These are phyloP conservation scores for Podaxis sp. DNA, from an alignment of 768 basidiomycete genomes.

Conservation along the genomic window DNA sequence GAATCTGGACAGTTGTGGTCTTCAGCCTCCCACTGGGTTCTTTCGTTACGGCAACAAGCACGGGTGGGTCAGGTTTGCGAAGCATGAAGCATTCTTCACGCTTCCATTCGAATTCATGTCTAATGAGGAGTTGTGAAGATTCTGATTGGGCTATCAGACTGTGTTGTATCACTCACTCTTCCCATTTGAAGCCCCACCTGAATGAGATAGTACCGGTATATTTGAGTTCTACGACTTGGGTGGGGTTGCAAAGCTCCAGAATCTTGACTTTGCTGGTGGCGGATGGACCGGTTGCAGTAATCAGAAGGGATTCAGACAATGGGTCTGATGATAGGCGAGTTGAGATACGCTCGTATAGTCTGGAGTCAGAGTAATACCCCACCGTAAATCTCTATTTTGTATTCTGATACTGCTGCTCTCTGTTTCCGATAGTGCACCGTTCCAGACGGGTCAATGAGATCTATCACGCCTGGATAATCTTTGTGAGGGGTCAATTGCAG, in stretches of 20 bases:
- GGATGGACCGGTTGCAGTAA: slow-evolving; percentile 63
- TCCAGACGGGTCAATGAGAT: slow-evolving; percentile 68
- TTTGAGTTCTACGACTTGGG: slow-evolving; percentile 66
- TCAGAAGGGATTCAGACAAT: slow-evolving; percentile 67
- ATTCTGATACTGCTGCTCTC: slow-evolving; percentile 51
- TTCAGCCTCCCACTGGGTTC: slow-evolving; percentile 68
- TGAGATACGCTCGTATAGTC: background rate
- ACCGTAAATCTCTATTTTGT: slow-evolving; percentile 73
- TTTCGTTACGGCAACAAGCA: slow-evolving; percentile 79
- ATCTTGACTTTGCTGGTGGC: slow-evolving; percentile 72
- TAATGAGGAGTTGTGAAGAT: slow-evolving; percentile 26
- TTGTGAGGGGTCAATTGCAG: slow-evolving; percentile 62
- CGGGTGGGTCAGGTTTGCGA: slow-evolving; percentile 85
- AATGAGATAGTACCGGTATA: slow-evolving; percentile 73
- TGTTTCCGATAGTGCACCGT: slow-evolving; percentile 73
- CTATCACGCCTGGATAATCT: slow-evolving; percentile 60
- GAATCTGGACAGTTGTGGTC: slow-evolving; percentile 67
- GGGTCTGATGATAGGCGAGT: slow-evolving; percentile 51
- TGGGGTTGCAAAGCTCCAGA: slow-evolving; percentile 75
- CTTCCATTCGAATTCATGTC: slow-evolving; percentile 86
- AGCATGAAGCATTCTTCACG: slow-evolving; percentile 81
- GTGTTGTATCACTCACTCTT: slow-evolving; percentile 52
- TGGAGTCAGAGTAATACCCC: slow-evolving; percentile 19
- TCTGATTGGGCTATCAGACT: background rate
- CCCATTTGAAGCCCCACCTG: slow-evolving; percentile 81